Base-by-base conservation (phyloP, 2,329 filamentous ascomycete species). In the Phialophora expanda region DNA sequence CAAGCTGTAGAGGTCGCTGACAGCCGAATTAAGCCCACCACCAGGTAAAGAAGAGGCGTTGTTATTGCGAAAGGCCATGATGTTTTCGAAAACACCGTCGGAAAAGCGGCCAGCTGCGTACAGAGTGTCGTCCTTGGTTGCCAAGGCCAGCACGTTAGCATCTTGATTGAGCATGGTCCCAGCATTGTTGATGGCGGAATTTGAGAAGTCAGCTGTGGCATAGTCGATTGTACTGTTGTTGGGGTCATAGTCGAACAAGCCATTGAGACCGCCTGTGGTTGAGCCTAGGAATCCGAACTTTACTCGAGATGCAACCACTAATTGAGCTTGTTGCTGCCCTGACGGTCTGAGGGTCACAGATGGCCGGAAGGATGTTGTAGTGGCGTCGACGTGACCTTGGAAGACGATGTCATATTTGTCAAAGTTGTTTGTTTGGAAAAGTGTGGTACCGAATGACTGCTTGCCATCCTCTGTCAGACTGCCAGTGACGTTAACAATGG, bases 401-500 rank as follows among this genome's bases (percentile, higher is more conserved):
- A 93, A 97, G 65, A 99, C 88, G 71, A 91, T 89, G 75, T 99
- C 95, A 75, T 96, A 98, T 78, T 99, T 99, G 82, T 98, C 94
- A 76, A 89, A 96, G 76, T 96, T 86, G 79, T 99, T 99, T 20
- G 93, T 97, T 78, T 99, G 95, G 75, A 86, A 96, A 7, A 97
- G 80, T 0, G 86, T 84, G 0, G 83, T 86, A 30, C 86, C 84
- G 64, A 88, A 83, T 74, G 63, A 79, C 73, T 75, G 83, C 73
- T 71, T 78, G 32, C 74, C 74, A 46, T 76, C 76, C 6, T 81
- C 79, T 2, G 87, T 85, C 81, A 95, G 88, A 26, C 83, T 84
- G 38, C 88, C 91, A 1, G 90, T 94, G 60, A 99, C 84, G 71
- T 93, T 93, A 64, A 97, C 89, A 73, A 88, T 86, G 17, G 94